These are phyloP conservation scores for Xylariaceae sp. DNA, from an alignment of 2,329 filamentous ascomycete genomes.

Conservation along the genomic window DNA sequence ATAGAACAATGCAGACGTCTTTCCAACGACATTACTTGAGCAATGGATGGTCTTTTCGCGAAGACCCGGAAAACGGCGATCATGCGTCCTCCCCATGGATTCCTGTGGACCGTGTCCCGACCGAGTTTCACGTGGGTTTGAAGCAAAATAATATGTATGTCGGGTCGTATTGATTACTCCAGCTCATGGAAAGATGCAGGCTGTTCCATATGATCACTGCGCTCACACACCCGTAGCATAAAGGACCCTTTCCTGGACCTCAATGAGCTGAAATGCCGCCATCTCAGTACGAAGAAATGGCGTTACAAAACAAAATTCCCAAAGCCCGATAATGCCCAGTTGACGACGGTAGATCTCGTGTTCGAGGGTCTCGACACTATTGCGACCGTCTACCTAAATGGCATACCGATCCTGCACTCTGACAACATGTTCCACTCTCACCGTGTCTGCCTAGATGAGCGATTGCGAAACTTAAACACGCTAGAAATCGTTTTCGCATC, in stretches of 20 bases:
- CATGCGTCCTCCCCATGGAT: conserved; percentile 28
- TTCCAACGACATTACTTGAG: conserved; percentile 7
- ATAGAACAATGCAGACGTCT: conserved; percentile 1
- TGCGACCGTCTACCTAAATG: conserved; percentile 53
- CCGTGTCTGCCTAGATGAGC: conserved; percentile 45
- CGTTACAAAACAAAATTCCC: conserved; percentile 44
- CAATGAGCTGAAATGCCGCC: conserved; percentile 55
- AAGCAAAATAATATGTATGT: conserved; percentile 34
- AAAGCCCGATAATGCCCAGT: conserved; percentile 17
- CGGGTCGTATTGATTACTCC: neutral
- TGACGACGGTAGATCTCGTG: conserved; percentile 43
- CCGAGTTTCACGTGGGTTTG: conserved; percentile 37
- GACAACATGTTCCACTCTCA: conserved; percentile 62
- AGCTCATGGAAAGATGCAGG: neutral
- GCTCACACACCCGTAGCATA: conserved; percentile 34
- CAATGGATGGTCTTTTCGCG: conserved; percentile 13
- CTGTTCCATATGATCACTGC: neutral
- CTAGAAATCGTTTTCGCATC: conserved; percentile 55
- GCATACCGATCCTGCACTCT: conserved; percentile 45
- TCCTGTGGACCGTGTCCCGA: conserved; percentile 34
- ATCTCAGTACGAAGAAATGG: conserved; percentile 60
- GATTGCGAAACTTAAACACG: conserved; percentile 39
- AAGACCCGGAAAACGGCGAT: conserved; percentile 1
- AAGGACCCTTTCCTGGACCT: conserved; percentile 55
- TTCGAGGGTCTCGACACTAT: conserved; percentile 63